phyloP scores from a whole-genome alignment of 306 rosid genomes.

The Prosopis cineraria region DNA sequence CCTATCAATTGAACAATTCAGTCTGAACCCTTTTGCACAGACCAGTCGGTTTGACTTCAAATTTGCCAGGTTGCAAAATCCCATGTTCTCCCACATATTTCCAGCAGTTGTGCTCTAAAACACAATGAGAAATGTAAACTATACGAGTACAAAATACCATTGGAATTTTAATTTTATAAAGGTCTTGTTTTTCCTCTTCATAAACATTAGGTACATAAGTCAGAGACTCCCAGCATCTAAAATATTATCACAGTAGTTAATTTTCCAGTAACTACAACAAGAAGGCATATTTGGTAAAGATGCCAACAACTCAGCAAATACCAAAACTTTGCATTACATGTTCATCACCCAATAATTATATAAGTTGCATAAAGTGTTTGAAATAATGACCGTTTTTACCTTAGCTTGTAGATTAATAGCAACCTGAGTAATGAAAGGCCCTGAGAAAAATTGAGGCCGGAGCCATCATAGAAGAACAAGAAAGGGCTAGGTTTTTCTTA shows the following conservation, averaged over 20 bases:
- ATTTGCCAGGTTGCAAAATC: constrained; percentile 36
- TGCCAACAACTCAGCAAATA: neutral
- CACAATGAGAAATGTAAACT: constrained; percentile 32
- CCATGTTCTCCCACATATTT: constrained; percentile 43
- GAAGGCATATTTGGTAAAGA: neutral
- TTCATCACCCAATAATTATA: neutral
- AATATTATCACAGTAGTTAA: neutral
- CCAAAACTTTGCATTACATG: neutral
- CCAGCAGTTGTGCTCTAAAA: constrained; percentile 48
- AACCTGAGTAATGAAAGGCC: constrained; percentile 27
- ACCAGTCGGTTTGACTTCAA: constrained; percentile 36
- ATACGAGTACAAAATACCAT: neutral
- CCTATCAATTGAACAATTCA: constrained; percentile 58
- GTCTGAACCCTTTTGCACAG: constrained; percentile 40
- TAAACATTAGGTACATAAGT: neutral
- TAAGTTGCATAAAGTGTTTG: neutral
- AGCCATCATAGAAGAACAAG: constrained; percentile 39
- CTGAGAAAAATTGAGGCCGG: constrained; percentile 38
- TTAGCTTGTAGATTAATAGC: constrained; percentile 34
- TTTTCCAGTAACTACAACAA: neutral
- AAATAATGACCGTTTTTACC: constrained; percentile 30
- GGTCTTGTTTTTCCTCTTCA: constrained; percentile 7
- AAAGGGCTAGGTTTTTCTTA: constrained; percentile 31
- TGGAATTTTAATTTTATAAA: constrained; percentile 22
- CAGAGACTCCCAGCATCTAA: constrained; percentile 26